A percentile compares a stretch with the other conserved stretches of the same genome.
phyloP scores from a whole-genome alignment of 768 basidiomycete genomes.

The Phaeolepiota aurea region DNA sequence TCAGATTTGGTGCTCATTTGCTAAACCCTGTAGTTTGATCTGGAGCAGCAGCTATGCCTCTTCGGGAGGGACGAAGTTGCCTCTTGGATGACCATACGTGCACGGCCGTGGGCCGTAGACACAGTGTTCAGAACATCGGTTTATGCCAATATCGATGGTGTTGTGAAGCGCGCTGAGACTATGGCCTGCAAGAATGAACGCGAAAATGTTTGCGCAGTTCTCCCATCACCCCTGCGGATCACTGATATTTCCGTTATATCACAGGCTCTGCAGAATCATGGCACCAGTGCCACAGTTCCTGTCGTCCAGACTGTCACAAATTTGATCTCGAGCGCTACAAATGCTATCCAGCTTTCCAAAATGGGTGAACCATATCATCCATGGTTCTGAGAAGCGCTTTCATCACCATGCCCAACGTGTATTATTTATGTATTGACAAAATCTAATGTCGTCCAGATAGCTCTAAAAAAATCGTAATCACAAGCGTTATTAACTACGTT shows the following conservation, averaged over 20 bases:
- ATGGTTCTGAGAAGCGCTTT: conserved; percentile 56
- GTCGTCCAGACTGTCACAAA: conserved; percentile 78
- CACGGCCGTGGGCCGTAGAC: conserved; percentile 52
- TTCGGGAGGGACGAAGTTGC: conserved; percentile 92
- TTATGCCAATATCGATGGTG: conserved; percentile 49
- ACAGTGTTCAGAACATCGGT: conserved; percentile 45
- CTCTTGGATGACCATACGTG: conserved; percentile 58
- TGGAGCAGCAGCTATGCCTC: conserved; percentile 87
- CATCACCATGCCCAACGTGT: conserved; percentile 5
- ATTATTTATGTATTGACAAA: conserved; percentile 3
- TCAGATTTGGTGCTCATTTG: too few relatives aligned
- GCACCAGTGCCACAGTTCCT: conserved; percentile 33
- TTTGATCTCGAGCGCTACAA: conserved; percentile 79
- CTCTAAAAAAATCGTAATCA: too few relatives aligned
- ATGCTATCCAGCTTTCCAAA: conserved; percentile 75
- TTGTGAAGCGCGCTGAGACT: conserved; percentile 74
- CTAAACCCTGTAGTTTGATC: conserved; percentile 55
- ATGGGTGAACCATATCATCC: conserved; percentile 83
- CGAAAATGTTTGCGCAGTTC: conserved; percentile 49
- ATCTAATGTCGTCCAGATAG: not conserved
- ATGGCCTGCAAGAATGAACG: conserved; percentile 85
- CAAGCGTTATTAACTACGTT: not conserved
- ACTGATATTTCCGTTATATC: conserved; percentile 2
- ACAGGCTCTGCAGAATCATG: conserved; percentile 28
- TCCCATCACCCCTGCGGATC: not conserved